Conservation (phyloP, 2,329 filamentous ascomycete genomes). For the Talaromyces sp. region DNA sequence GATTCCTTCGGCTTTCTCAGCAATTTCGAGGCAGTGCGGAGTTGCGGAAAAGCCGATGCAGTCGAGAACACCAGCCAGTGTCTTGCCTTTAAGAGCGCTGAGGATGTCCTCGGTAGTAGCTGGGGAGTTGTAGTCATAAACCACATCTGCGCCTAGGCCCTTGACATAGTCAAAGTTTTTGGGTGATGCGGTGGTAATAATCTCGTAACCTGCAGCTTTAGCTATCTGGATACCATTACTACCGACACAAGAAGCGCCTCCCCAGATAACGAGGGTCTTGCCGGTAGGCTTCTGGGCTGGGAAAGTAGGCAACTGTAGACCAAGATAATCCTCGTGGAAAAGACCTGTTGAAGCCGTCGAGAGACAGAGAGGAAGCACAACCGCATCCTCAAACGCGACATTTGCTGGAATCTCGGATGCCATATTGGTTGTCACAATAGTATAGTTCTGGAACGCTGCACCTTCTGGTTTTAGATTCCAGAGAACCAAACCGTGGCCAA, state of each 20-base stretch:
- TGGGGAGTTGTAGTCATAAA: conserved; percentile 29
- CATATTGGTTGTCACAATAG: conserved; percentile 16
- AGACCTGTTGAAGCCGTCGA: conserved; percentile 28
- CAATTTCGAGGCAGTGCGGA: background rate
- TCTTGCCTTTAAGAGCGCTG: conserved; percentile 1
- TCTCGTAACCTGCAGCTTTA: conserved; percentile 36
- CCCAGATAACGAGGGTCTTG: conserved; percentile 48
- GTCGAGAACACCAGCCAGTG: background rate
- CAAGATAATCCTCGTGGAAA: conserved; percentile 20
- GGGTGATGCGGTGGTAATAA: conserved; percentile 36
- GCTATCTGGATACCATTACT: conserved; percentile 43
- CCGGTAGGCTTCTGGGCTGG: conserved; percentile 13
- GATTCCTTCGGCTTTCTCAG: background rate
- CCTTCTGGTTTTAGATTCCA: background rate
- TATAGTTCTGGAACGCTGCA: conserved; percentile 13
- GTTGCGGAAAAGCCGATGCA: conserved; percentile 2
- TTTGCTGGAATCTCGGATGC: conserved; percentile 28
- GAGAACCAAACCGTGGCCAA: conserved; percentile 18
- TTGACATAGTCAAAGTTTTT: conserved; percentile 43
- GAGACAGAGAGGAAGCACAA: conserved; percentile 35
- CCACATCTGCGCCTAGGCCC: conserved; percentile 21
- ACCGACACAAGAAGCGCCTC: conserved; percentile 43
- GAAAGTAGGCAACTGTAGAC: background rate
- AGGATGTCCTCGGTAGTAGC: conserved; percentile 12
- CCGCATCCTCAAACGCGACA: conserved; percentile 31